These are phyloP conservation scores for Ceraceosorus guamensis DNA, from an alignment of 1,284 basidiomycete genomes.

Conservation along the genomic window DNA sequence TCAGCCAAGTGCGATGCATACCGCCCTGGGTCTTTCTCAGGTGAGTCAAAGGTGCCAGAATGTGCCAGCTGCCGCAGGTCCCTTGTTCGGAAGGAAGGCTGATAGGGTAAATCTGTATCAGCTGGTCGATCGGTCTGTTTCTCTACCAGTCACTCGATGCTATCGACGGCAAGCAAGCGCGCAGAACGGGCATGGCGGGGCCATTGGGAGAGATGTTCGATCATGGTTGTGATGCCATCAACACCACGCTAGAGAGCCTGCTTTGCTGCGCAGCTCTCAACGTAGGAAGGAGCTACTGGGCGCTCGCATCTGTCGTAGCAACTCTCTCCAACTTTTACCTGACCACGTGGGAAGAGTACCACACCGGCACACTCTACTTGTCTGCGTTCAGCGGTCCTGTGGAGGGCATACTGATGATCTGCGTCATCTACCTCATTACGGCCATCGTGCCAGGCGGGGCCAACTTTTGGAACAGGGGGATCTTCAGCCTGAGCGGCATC, in stretches of 20 bases:
- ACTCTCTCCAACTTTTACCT: constrained; percentile 91
- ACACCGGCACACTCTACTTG: constrained; percentile 61
- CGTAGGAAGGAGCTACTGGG: constrained; percentile 91
- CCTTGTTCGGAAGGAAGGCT: background rate
- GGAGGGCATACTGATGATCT: constrained; percentile 86
- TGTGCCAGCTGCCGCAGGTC: too few species aligned
- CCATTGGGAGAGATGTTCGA: constrained; percentile 95
- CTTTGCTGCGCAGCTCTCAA: constrained; percentile 56
- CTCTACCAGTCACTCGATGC: constrained; percentile 84
- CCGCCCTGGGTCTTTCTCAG: constrained; percentile 38
- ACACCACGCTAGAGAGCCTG: constrained; percentile 61
- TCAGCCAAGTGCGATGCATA: constrained; percentile 9
- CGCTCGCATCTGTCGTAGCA: constrained; percentile 74
- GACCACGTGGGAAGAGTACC: constrained; percentile 93
- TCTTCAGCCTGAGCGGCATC: constrained; percentile 61
- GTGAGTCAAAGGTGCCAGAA: background rate
- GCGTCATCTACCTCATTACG: constrained; percentile 68
- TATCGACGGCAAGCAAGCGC: constrained; percentile 89
- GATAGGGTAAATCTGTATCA: constrained; percentile 1
- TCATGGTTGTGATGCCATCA: constrained; percentile 78
- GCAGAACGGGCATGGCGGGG: constrained; percentile 88
- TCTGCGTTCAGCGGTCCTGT: constrained; percentile 90
- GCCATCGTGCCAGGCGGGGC: constrained; percentile 51
- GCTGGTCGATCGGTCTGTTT: constrained; percentile 85
- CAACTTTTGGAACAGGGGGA: constrained; percentile 71